Evolutionary conservation across 2,329 filamentous ascomycete species (phyloP), one percentile per base, ranked within the genome.

Genomic region (Cladophialophora bantiana): DNA sequence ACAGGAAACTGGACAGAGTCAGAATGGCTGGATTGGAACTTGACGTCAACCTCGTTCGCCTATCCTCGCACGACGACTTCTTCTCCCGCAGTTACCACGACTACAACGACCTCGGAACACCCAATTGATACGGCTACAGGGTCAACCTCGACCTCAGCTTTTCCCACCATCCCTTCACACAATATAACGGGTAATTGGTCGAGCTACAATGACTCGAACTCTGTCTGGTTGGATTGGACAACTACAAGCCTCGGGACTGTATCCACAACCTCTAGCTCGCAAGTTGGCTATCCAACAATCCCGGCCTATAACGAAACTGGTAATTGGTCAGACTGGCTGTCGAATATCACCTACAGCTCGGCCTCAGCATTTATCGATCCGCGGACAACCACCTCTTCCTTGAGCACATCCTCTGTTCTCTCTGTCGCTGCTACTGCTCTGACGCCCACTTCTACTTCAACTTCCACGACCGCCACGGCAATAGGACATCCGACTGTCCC

Each of bases 241-340:
- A 36, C 57, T 34, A 59, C 57, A 38, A 59, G 38, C 57, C 18
- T 40, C 13, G n/a, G 42, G 15, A 31, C 20, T 50, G 45, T 50
- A 12, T 50, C 45, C 20, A 50, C 45, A 10, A 50, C 45, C 10
- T 50, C 45, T 26, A 50, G 45, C 45, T 50, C 45, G 45, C 18
- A 50, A 31, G 20, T 20, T 26, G 18, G 31, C 7, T 50, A 48
- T 18, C 40, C 57, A 13, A 59, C 57, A 36, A 18, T 59, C 26
- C 57, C 57, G 2, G 57, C 57, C 31, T 59, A 34, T 18, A 58
- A 45, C 13, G 38, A 26, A 36, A 53, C 59, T 26, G 59, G 59
- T 12, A 55, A 50, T 15, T 50, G 45, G 45, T 50, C 45, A 26
- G 45, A 50, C 15, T 50, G 45, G 45, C 45, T 50, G 45, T 50